Conservation (phyloP, 257 asterid genomes). For the Buddleja alternifolia region DNA sequence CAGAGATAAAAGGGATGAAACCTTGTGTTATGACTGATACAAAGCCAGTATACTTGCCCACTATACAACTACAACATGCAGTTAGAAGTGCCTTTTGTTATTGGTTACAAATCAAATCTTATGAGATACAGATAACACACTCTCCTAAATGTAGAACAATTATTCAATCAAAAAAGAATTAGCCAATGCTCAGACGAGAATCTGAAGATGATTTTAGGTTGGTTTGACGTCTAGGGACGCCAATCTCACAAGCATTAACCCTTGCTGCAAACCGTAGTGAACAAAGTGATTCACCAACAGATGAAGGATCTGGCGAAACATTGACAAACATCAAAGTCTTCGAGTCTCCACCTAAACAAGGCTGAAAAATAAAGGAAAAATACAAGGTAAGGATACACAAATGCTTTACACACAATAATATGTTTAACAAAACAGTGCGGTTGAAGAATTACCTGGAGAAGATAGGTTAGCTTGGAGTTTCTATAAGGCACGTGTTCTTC, state of each 20-base stretch:
- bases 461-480: constrained; percentile 93
- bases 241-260: constrained; percentile 94
- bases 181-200: constrained; percentile 87
- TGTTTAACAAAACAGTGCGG: neutral
- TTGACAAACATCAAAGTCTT: constrained; percentile 91
- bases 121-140: constrained; percentile 25
- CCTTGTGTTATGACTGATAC: constrained; percentile 31
- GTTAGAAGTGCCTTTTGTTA: constrained; percentile 39
- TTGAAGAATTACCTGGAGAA: constrained; percentile 80
- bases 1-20: constrained; percentile 11
- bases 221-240: constrained; percentile 94
- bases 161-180: constrained; percentile 10
- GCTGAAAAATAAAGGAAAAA: neutral
- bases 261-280: constrained; percentile 95
- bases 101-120: constrained; percentile 40
- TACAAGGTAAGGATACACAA: neutral
- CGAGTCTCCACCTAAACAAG: constrained; percentile 19
- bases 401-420: neutral
- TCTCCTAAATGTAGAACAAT: neutral
- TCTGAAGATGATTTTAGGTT: constrained; percentile 58
- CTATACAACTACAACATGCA: constrained; percentile 49
- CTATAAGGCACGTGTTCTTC: constrained; percentile 95
- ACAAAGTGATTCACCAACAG: constrained; percentile 88
- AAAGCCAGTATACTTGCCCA: constrained; percentile 37
- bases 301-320: constrained; percentile 81